Percentiles rank a stretch among this genome's conserved stretches.
phyloP scores from a whole-genome alignment of 2,329 filamentous ascomycete species.

The Fusarium protoensiforme region DNA sequence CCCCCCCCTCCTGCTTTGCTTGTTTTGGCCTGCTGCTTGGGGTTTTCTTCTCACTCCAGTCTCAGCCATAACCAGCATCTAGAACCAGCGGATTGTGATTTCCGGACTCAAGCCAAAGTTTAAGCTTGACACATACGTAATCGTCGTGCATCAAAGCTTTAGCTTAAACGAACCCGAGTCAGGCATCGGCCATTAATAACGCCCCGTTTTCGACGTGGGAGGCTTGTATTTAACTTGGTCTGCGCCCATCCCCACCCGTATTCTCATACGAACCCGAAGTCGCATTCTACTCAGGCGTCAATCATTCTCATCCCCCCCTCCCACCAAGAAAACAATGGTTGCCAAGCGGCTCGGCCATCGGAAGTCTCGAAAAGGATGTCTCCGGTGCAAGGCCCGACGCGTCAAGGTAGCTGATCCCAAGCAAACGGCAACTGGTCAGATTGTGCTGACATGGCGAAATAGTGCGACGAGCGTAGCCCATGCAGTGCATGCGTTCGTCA shows the following conservation, averaged over 20 bases:
- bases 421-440: background rate
- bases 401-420: background rate
- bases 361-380: background rate
- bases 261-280: background rate
- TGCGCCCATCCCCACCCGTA: background rate
- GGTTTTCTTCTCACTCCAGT: background rate
- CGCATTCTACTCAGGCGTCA: background rate
- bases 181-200: background rate
- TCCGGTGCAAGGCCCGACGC: background rate
- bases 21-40: background rate
- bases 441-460: background rate
- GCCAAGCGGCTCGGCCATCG: background rate
- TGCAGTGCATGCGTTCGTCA: background rate
- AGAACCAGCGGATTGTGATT: background rate
- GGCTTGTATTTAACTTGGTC: background rate
- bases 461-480: background rate
- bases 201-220: background rate
- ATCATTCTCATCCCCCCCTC: background rate
- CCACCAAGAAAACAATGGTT: background rate
- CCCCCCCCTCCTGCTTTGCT: too few relatives aligned
- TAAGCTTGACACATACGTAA: background rate
- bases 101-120: background rate
- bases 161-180: background rate
- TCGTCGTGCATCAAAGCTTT: background rate
- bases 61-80: background rate